A percentile compares a stretch with the other conserved stretches of the same genome.
Evolutionary conservation across 1,139 yeast species (phyloP).

Genomic region (Magnusiomyces tetraspermus): DNA sequence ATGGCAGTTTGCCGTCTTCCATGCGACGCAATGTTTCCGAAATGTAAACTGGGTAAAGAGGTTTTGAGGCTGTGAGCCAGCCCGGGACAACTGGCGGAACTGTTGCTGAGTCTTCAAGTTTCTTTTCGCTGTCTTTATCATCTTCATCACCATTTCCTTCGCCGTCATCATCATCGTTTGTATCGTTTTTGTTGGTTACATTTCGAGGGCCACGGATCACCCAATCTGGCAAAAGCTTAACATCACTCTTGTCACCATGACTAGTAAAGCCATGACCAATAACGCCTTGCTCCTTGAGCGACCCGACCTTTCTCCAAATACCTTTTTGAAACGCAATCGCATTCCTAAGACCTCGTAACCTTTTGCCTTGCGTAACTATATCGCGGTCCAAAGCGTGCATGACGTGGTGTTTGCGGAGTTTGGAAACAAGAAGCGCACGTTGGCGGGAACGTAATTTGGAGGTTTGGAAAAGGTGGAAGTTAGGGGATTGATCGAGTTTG

Average conservation of each 20-base stretch:
- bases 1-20: background rate
- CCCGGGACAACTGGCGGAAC: background rate
- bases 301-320: background rate
- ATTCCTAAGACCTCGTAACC: background rate
- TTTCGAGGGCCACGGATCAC: background rate
- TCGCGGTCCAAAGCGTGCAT: background rate
- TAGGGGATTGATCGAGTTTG: no score
- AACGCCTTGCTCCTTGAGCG: background rate
- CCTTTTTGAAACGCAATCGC: background rate
- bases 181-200: background rate
- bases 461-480: background rate
- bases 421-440: background rate
- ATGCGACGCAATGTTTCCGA: background rate
- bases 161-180: background rate
- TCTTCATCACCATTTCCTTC: no score
- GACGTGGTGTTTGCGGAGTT: background rate
- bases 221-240: background rate
- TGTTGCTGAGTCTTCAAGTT: no score
- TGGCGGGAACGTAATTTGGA: background rate
- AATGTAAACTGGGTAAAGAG: background rate
- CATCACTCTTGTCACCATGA: background rate
- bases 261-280: background rate
- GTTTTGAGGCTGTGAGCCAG: background rate
- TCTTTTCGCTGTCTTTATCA: no score
- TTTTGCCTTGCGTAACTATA: background rate